Conservation (phyloP, 192 early-diverging fungal species). For the Linnemannia zychae region DNA sequence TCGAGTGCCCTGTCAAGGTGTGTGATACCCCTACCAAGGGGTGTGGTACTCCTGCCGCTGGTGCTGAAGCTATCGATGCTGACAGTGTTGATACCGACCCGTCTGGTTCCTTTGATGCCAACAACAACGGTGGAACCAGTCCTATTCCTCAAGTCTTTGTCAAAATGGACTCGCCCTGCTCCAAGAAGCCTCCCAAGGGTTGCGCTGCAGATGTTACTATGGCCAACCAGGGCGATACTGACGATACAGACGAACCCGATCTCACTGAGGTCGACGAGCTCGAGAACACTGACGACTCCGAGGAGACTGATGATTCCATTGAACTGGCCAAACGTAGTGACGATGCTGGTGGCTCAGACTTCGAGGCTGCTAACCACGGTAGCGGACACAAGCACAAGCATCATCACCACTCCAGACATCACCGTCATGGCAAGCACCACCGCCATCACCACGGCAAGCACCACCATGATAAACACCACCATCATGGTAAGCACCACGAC, state of each 20-base stretch:
- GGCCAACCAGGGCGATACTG: not conserved
- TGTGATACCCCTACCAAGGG: too few relatives aligned
- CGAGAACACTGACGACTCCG: not conserved
- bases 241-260: not conserved
- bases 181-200: too few relatives aligned
- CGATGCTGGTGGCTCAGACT: not conserved
- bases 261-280: not conserved
- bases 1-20: constrained; percentile 1
- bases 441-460: not conserved
- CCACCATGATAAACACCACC: not conserved
- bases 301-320: not conserved
- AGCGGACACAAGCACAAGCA: not conserved
- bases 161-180: too few relatives aligned
- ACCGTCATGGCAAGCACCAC: not conserved
- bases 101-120: not conserved
- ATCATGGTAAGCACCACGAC: not conserved
- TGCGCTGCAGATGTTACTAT: not conserved
- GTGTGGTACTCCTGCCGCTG: not conserved
- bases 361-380: not conserved
- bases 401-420: not conserved
- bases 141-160: too few relatives aligned
- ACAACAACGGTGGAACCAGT: not conserved
- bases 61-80: not conserved
- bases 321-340: not conserved
- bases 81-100: not conserved